Evolutionary conservation across 2,329 filamentous ascomycete species (phyloP).

Genomic region (Helotiales sp.): DNA sequence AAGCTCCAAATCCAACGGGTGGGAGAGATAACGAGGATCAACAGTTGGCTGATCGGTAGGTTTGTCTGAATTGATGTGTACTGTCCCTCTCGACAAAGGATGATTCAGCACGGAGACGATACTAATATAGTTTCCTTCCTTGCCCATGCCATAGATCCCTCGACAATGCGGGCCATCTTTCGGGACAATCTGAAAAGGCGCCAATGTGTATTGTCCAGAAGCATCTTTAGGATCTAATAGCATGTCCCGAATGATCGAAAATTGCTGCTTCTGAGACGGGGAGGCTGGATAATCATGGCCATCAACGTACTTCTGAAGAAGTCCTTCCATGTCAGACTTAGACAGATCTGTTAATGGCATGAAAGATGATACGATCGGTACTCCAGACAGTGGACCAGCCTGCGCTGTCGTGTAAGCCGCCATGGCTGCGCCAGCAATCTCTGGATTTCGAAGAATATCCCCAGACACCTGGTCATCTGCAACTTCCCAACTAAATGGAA

Average conservation of each 20-base stretch:
- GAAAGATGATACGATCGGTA: conserved; percentile 17
- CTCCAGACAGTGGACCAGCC: conserved; percentile 14
- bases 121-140: conserved; percentile 17
- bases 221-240: conserved; percentile 11
- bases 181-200: conserved; percentile 18
- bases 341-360: conserved; percentile 14
- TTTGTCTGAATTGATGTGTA: background rate
- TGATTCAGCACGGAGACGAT: conserved; percentile 37
- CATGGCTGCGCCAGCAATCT: conserved; percentile 16
- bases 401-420: conserved; percentile 13
- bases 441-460: conserved; percentile 32
- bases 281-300: background rate
- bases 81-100: conserved; percentile 36
- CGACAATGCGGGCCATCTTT: conserved; percentile 12
- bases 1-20: background rate
- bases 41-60: background rate
- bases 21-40: background rate
- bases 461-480: conserved; percentile 42
- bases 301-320: conserved; percentile 8
- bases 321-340: conserved; percentile 1
- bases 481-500: conserved; percentile 40
- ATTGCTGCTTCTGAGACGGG: conserved; percentile 12
- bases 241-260: conserved; percentile 7
- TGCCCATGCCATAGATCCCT: conserved; percentile 17
- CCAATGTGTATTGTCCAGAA: conserved; percentile 17